Percentiles rank a stretch among this genome's conserved stretches.
phyloP scores from a whole-genome alignment of 352 stramenopile species.

The Aphanomyces stellatus region DNA sequence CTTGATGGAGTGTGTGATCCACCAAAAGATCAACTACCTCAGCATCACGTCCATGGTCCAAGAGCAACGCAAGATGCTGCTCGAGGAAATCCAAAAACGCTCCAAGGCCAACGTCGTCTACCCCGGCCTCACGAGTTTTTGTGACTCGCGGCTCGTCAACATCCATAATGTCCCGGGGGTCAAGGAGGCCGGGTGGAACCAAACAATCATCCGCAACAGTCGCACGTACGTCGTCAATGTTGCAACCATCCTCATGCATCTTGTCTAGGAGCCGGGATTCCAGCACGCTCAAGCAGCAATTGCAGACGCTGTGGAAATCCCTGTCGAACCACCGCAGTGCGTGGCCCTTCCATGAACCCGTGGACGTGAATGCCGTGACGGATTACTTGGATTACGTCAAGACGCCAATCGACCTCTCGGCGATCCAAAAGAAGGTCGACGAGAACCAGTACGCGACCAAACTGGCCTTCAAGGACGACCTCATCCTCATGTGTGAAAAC shows the following conservation, averaged over 20 bases:
- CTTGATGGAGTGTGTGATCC: slow-evolving; percentile 99
- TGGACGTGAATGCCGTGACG: slow-evolving; percentile 90
- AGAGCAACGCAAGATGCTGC: slow-evolving; percentile 85
- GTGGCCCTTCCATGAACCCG: slow-evolving; percentile 97
- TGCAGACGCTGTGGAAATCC: slow-evolving; percentile 84
- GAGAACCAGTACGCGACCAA: slow-evolving; percentile 86
- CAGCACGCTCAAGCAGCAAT: slow-evolving; percentile 73
- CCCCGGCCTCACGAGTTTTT: slow-evolving; percentile 56
- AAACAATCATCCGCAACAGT: slow-evolving; percentile 77
- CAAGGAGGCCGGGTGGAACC: slow-evolving; percentile 80
- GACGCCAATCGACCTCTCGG: slow-evolving; percentile 87
- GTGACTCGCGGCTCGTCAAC: slow-evolving; percentile 72
- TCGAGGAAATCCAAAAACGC: slow-evolving; percentile 73
- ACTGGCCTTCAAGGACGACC: slow-evolving; percentile 87
- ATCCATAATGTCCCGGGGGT: slow-evolving; percentile 82
- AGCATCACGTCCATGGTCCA: slow-evolving; percentile 92
- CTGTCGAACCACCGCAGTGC: slow-evolving; percentile 92
- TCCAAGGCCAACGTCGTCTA: slow-evolving; percentile 69
- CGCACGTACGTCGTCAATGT: slow-evolving; percentile 25
- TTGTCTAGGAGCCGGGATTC: slow-evolving; percentile 52
- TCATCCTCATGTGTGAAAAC: slow-evolving; percentile 97
- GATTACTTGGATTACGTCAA: slow-evolving; percentile 98
- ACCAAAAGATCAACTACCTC: slow-evolving; percentile 97
- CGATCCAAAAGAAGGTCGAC: slow-evolving; percentile 79
- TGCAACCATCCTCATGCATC: neutral